Conservation (phyloP, 2,329 filamentous ascomycete species). For the Botrytis deweyae region DNA sequence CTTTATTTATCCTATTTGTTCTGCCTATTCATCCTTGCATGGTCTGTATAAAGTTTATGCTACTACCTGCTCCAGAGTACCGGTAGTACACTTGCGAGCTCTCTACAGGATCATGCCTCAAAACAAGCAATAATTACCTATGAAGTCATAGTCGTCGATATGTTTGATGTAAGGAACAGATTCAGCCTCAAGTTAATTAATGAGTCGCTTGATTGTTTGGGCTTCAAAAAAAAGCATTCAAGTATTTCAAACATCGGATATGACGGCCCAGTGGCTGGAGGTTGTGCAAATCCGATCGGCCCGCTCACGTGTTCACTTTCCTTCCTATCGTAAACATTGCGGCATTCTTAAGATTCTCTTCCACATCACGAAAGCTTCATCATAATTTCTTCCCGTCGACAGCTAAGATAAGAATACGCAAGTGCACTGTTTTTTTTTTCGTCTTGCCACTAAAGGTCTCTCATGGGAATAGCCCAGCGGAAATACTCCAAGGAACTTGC, state of each 20-base stretch:
- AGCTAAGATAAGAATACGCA: background rate
- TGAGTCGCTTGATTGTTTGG: background rate
- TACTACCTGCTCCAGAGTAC: background rate
- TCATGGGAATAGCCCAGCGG: background rate
- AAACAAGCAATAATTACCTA: background rate
- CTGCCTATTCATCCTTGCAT: background rate
- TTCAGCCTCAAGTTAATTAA: background rate
- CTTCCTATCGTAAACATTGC: background rate
- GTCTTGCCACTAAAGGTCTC: background rate
- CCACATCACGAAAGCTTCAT: slow-evolving; percentile 4
- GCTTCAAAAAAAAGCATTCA: background rate
- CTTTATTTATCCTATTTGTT: background rate
- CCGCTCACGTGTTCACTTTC: background rate
- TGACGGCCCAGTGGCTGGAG: background rate
- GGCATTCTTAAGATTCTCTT: background rate
- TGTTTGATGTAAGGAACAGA: background rate
- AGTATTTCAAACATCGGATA: background rate
- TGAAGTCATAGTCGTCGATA: background rate
- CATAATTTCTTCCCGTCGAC: background rate
- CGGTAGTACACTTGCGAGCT: background rate
- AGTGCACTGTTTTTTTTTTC: background rate
- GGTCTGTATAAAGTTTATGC: background rate
- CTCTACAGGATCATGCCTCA: background rate
- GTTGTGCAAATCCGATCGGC: background rate
- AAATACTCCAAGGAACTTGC: background rate